Evolutionary conservation across 139 green algal genomes (phyloP).

Genomic region (Pleodorina starrii): DNA sequence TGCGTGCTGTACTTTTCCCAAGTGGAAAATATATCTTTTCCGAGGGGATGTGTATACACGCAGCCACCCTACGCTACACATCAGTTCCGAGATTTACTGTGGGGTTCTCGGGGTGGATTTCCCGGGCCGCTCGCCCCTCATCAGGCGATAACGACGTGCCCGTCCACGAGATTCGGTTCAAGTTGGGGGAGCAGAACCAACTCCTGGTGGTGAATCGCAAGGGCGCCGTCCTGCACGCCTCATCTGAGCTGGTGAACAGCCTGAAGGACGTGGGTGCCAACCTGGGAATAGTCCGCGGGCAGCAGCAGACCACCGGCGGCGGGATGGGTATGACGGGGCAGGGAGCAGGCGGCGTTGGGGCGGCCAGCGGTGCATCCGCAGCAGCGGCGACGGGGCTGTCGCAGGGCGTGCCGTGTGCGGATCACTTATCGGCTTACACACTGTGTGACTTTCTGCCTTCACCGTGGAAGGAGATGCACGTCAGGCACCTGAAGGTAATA

Average conservation of each 20-base stretch:
- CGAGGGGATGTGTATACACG: too few relatives aligned
- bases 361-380: not conserved
- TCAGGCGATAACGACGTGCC: not conserved
- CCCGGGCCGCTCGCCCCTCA: not conserved
- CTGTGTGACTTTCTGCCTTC: conserved; percentile 18
- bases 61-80: too few relatives aligned
- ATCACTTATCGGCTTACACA: conserved; percentile 1
- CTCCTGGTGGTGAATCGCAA: conserved; percentile 36
- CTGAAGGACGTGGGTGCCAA: not conserved
- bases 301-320: not conserved
- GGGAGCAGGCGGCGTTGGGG: not conserved
- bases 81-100: not conserved
- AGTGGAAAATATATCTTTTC: too few relatives aligned
- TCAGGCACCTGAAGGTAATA: not conserved
- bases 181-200: not conserved
- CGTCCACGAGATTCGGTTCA: not conserved
- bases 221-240: conserved; percentile 16
- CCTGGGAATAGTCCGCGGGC: not conserved
- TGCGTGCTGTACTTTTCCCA: not conserved
- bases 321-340: not conserved
- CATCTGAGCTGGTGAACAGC: not conserved
- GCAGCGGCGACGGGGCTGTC: not conserved
- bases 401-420: not conserved
- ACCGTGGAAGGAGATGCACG: conserved; percentile 42
- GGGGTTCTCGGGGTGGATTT: not conserved